Evolutionary conservation across 345 rosid species (phyloP).

Genomic region (Salix purpurea): DNA sequence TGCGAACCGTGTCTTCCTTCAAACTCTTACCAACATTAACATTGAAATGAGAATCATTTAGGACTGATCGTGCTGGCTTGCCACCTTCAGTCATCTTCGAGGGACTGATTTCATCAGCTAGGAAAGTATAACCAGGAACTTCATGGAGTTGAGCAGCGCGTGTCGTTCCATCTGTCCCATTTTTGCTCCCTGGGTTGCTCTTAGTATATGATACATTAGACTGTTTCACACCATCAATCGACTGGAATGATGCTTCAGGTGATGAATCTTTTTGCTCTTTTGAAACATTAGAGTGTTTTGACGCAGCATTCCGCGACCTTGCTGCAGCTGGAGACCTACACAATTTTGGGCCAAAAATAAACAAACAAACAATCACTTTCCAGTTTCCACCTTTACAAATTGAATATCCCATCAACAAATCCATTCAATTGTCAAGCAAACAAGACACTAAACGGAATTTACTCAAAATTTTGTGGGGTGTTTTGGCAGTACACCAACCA

Average conservation of each 20-base stretch:
- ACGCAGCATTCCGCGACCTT: constrained; percentile 19
- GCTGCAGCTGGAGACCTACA: constrained; percentile 40
- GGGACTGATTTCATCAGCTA: constrained; percentile 40
- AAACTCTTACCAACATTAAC: constrained; percentile 17
- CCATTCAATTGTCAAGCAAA: not conserved
- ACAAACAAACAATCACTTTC: constrained; percentile 2
- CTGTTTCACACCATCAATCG: constrained; percentile 47
- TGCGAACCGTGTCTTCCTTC: constrained; percentile 23
- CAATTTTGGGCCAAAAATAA: constrained; percentile 4
- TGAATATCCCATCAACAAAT: not conserved
- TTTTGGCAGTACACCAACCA: not conserved
- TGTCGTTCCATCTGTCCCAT: constrained; percentile 36
- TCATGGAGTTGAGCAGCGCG: constrained; percentile 46
- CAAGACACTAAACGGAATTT: not conserved
- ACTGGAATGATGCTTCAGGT: constrained; percentile 29
- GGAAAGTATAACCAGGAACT: constrained; percentile 42
- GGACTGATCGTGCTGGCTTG: constrained; percentile 26
- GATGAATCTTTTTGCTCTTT: constrained; percentile 30
- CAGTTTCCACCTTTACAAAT: not conserved
- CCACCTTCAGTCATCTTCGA: constrained; percentile 20
- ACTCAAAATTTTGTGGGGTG: not conserved
- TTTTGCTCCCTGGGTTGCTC: constrained; percentile 34
- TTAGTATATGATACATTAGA: constrained; percentile 47
- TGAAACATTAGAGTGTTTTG: constrained; percentile 17
- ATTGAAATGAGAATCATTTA: constrained; percentile 21